Evolutionary conservation across 352 stramenopile species (phyloP), one percentile per base, ranked within the genome.

Genomic region (Globisporangium parvum): DNA sequence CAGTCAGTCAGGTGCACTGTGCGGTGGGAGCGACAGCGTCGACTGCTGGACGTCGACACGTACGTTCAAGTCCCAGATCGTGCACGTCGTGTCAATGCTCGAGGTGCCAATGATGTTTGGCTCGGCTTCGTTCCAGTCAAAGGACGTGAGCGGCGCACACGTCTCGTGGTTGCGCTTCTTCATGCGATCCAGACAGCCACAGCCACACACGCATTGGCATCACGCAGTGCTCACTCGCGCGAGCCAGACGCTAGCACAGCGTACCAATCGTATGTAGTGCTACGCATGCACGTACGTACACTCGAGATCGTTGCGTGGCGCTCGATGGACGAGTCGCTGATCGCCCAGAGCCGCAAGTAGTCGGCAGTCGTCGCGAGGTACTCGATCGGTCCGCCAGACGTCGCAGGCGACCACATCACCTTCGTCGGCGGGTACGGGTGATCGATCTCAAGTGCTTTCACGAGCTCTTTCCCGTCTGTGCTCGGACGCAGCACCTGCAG

Each of bases 101-200:
- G 84, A 97, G 9, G 97, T 99, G 18, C 95, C 95, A 28, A 99
- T 89, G 42, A 99, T 93, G 41, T 79, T 95, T 0, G 95, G 85
- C 65, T 99, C 96, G 20, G 85, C 66, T 50, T 98, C 92, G 72
- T 98, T 99, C 97, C 97, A 99, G 71, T 99, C 97, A 66, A 99
- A 98, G 18, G 89, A 98, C 33, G 97, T 99, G 17, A 99, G 72
- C 4, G 97, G 97, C 23, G 96, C 91, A 62, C 95, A 98, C 47
- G 97, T 98, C 62, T 98, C 96, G 51, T 68, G 77, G 49, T 92
- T 96, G 17, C 63, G 70, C 59, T 80, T 74, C 71, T 77, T 18
- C 42, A 50, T 45, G 14, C 15, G 44, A 4, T 55, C 42, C 51
- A 1, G 17, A 4, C 41, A n/a, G n/a, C n/a, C n/a, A n/a, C n/a